Conservation (phyloP, 2,329 filamentous ascomycete species). For the Apiospora malaysiana region DNA sequence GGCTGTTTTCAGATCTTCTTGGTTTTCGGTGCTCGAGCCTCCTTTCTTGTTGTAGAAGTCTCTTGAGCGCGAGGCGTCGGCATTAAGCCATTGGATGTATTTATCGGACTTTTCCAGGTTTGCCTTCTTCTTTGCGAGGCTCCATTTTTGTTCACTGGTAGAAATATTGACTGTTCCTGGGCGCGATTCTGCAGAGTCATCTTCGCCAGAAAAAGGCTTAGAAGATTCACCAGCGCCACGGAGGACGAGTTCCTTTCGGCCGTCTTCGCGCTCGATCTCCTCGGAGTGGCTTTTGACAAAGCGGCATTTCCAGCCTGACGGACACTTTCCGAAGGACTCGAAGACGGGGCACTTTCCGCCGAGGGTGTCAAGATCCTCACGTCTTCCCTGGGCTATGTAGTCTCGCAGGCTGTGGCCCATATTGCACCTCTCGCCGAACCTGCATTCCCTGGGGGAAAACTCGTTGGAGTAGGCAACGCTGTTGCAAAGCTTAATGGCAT, state of each 20-base stretch:
- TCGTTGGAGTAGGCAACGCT: constrained; percentile 75
- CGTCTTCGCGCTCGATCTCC: constrained; percentile 79
- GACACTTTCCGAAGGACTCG: constrained; percentile 76
- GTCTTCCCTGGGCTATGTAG: constrained; percentile 83
- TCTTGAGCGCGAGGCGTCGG: constrained; percentile 59
- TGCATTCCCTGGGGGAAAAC: constrained; percentile 80
- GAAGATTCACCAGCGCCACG: constrained; percentile 50
- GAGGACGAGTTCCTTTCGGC: constrained; percentile 78
- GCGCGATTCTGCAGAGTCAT: constrained; percentile 46
- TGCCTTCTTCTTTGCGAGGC: constrained; percentile 74
- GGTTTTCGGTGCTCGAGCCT: constrained; percentile 45
- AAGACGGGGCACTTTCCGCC: constrained; percentile 82
- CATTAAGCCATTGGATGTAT: constrained; percentile 79
- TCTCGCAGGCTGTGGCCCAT: constrained; percentile 83
- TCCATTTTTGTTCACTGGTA: constrained; percentile 71
- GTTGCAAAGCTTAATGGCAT: constrained; percentile 78
- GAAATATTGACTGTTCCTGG: constrained; percentile 80
- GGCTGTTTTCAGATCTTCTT: constrained; percentile 28
- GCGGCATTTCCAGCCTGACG: constrained; percentile 91
- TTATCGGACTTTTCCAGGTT: constrained; percentile 75
- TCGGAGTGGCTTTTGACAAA: constrained; percentile 87
- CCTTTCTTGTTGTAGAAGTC: constrained; percentile 53
- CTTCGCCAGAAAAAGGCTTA: constrained; percentile 28
- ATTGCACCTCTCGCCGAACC: constrained; percentile 80
- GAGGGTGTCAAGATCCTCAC: constrained; percentile 79